Conservation (phyloP, 371 early-diverging fungal genomes). For the Mortierella sp. region DNA sequence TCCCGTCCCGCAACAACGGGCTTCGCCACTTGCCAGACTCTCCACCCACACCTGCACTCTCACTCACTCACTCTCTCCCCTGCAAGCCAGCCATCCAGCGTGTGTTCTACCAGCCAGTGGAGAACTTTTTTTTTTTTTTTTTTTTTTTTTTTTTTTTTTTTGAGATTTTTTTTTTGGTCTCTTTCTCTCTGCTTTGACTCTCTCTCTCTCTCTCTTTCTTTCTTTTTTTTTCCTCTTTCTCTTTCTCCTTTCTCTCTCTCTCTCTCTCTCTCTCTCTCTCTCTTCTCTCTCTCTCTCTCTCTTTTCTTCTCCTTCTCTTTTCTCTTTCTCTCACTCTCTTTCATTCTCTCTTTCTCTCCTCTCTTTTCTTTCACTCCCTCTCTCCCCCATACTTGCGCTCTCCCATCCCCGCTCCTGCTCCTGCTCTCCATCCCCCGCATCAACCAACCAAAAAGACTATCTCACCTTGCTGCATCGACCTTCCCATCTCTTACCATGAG, state of each 20-base stretch:
- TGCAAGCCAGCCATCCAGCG: too few species aligned
- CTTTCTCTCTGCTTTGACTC: neutral
- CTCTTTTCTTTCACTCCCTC: neutral
- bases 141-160: neutral
- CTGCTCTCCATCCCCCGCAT: neutral
- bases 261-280: neutral
- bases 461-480: too few species aligned
- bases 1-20: too few species aligned
- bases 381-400: neutral
- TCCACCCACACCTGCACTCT: too few species aligned
- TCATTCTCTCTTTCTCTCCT: neutral
- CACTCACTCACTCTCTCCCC: too few species aligned
- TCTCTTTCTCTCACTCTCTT: neutral
- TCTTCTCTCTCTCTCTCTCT: neutral
- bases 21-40: too few species aligned
- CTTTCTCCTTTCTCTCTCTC: constrained; percentile 2
- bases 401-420: neutral
- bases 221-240: neutral
- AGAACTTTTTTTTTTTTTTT: neutral
- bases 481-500: too few species aligned
- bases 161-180: neutral
- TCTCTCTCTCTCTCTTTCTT: neutral
- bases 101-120: neutral
- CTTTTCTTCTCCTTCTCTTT: neutral
- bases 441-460: too few species aligned